These are phyloP conservation scores for Diatrype stigma DNA, from an alignment of 2,329 filamentous ascomycete species.

Conservation along the genomic window DNA sequence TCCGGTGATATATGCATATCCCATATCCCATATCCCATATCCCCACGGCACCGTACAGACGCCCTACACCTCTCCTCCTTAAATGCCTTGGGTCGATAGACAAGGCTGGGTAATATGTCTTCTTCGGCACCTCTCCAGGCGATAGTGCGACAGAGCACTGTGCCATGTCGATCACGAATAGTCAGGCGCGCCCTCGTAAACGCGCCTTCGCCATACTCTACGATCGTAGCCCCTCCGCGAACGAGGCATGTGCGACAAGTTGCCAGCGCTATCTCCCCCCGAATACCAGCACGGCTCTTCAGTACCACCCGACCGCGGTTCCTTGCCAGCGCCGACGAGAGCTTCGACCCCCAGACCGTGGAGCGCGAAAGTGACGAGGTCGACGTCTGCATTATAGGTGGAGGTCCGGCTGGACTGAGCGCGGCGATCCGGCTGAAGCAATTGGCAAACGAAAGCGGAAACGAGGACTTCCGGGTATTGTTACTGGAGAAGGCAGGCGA, in stretches of 20 bases:
- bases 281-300: constrained; percentile 27
- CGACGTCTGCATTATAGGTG: constrained; percentile 94
- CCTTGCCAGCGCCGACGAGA: constrained; percentile 39
- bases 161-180: constrained; percentile 17
- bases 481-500: constrained; percentile 94
- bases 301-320: constrained; percentile 29
- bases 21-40: background rate
- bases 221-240: constrained; percentile 9
- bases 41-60: background rate
- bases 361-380: constrained; percentile 92
- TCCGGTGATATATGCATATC: background rate
- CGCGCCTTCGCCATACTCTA: constrained; percentile 18
- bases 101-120: constrained; percentile 16
- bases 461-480: constrained; percentile 91
- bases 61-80: no score
- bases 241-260: constrained; percentile 11
- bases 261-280: constrained; percentile 6
- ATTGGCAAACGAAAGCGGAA: constrained; percentile 87
- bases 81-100: background rate
- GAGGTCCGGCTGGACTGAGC: constrained; percentile 87
- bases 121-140: constrained; percentile 21
- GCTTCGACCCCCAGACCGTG: constrained; percentile 62
- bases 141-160: constrained; percentile 20
- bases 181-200: constrained; percentile 10
- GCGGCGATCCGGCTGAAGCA: constrained; percentile 95